phyloP scores from a whole-genome alignment of 225 moss, liverwort and hornwort species.

The Sphagnum contortum region DNA sequence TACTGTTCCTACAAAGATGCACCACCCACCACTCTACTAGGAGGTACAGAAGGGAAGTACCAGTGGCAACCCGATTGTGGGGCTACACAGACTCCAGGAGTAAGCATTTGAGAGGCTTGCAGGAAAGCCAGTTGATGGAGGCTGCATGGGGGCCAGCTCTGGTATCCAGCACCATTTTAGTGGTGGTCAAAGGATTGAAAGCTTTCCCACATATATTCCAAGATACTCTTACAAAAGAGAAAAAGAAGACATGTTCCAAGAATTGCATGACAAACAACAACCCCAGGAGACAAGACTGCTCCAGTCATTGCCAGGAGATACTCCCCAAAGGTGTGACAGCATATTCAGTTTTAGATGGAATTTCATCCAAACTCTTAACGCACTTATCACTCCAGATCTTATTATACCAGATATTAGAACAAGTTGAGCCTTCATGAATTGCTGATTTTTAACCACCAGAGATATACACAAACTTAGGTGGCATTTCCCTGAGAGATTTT shows the following conservation, averaged over 20 bases:
- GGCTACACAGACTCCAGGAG: slow-evolving; percentile 61
- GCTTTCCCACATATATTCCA: slow-evolving; percentile 29
- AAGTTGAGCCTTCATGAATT: too few species aligned
- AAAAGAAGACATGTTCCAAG: slow-evolving; percentile 28
- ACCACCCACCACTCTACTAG: slow-evolving; percentile 43
- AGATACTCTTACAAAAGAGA: slow-evolving; percentile 17
- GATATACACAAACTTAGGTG: too few species aligned
- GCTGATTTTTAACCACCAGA: too few species aligned
- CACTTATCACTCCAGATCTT: too few species aligned
- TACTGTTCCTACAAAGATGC: slow-evolving; percentile 33
- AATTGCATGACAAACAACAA: neutral
- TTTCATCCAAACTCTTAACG: too few species aligned
- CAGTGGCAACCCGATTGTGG: slow-evolving; percentile 63
- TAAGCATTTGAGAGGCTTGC: slow-evolving; percentile 45
- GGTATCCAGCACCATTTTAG: slow-evolving; percentile 75
- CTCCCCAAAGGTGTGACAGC: too few species aligned
- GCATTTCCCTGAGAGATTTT: too few species aligned
- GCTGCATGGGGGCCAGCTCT: slow-evolving; percentile 70
- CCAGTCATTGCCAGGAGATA: too few species aligned
- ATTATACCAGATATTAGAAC: too few species aligned
- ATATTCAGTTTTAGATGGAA: too few species aligned
- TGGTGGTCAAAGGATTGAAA: slow-evolving; percentile 41
- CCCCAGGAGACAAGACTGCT: too few species aligned
- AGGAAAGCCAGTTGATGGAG: slow-evolving; percentile 56
- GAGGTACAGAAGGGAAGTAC: slow-evolving; percentile 54